Evolutionary conservation across 306 rosid genomes (phyloP).

Genomic region (Quercus parvula): DNA sequence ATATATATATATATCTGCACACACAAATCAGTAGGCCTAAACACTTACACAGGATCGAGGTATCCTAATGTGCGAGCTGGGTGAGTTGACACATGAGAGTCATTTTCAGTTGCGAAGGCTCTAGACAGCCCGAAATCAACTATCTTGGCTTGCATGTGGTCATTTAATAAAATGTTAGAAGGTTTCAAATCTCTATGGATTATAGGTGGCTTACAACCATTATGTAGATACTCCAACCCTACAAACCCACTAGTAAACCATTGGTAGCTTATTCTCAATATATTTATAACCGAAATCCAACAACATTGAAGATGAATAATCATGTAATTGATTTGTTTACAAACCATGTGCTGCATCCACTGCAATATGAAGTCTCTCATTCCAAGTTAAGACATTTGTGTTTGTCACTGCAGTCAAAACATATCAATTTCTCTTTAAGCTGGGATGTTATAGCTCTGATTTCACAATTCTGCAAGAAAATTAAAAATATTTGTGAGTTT

Average conservation of each 20-base stretch:
- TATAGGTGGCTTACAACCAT: constrained; percentile 17
- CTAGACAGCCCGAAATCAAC: constrained; percentile 44
- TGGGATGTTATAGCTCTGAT: background rate
- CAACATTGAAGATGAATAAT: background rate
- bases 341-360: constrained; percentile 20
- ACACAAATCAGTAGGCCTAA: background rate
- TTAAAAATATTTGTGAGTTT: too few relatives aligned
- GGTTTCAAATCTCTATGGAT: constrained; percentile 40
- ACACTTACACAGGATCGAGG: constrained; percentile 34
- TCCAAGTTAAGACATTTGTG: constrained; percentile 26
- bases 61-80: constrained; percentile 28
- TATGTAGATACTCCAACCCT: constrained; percentile 28
- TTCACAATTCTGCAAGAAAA: background rate
- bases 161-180: constrained; percentile 33
- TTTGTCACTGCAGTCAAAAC: background rate
- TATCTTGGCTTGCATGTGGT: constrained; percentile 20
- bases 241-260: background rate
- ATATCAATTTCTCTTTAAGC: background rate
- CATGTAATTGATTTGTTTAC: background rate
- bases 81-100: constrained; percentile 15
- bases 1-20: too few relatives aligned
- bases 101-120: background rate
- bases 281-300: too few relatives aligned
- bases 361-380: constrained; percentile 20
- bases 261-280: background rate